Conservation (phyloP, 75 land plant species). For the Sequoia sempervirens region DNA sequence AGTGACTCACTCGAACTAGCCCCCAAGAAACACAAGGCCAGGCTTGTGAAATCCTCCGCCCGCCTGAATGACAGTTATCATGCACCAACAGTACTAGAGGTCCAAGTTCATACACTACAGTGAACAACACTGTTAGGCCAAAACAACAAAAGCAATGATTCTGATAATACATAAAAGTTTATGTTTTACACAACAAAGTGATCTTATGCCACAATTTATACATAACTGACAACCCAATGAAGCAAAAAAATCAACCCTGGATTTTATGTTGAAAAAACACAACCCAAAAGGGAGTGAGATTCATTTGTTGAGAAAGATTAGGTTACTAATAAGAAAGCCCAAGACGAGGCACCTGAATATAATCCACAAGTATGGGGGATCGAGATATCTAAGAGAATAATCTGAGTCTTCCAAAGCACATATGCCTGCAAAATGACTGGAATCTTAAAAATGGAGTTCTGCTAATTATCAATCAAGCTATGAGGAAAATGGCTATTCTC, state of each 20-base stretch:
- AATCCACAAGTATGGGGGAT: neutral
- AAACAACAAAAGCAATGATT: neutral
- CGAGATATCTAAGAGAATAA: neutral
- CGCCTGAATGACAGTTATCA: no score
- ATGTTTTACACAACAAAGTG: no score
- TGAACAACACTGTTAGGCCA: neutral
- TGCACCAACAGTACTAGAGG: neutral
- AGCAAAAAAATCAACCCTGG: neutral
- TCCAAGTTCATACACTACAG: neutral
- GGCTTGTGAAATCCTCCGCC: no score
- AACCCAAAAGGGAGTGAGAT: neutral
- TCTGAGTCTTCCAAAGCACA: no score
- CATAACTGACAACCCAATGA: neutral
- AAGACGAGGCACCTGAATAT: neutral
- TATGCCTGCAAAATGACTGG: no score
- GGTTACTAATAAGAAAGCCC: neutral
- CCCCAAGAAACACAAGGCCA: no score
- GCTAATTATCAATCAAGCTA: neutral
- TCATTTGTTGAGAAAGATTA: neutral
- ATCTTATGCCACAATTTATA: neutral
- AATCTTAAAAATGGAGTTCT: no score
- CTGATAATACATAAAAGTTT: neutral
- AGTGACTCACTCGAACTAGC: no score
- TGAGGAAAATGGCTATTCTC: neutral
- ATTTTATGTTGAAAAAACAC: no score